Conservation (phyloP, 2,329 filamentous ascomycete genomes). For the Colletotrichum agaves region DNA sequence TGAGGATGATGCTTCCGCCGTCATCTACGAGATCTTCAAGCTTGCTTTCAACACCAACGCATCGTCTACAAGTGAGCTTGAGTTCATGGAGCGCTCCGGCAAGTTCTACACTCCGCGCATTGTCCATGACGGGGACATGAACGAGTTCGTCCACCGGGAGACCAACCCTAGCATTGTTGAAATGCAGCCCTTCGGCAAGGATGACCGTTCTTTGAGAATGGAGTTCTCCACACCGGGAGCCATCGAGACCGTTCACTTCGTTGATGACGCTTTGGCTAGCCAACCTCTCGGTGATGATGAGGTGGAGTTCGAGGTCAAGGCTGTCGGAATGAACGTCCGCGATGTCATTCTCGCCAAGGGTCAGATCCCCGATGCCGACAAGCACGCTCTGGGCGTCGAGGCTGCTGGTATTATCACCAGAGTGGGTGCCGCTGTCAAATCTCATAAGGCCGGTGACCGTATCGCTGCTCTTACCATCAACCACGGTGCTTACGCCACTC, state of each 20-base stretch:
- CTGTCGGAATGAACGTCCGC: constrained; percentile 57
- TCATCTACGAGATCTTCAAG: constrained; percentile 51
- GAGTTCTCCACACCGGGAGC: constrained; percentile 52
- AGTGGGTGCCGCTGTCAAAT: constrained; percentile 44
- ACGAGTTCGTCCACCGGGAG: constrained; percentile 55
- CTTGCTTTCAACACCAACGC: constrained; percentile 48
- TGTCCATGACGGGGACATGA: constrained; percentile 53
- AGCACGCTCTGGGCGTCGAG: constrained; percentile 44
- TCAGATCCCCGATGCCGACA: constrained; percentile 47
- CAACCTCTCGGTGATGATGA: constrained; percentile 47
- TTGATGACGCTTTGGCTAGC: constrained; percentile 47
- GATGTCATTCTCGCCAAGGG: constrained; percentile 58
- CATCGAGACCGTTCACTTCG: constrained; percentile 53
- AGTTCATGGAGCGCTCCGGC: constrained; percentile 54
- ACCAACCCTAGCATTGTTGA: constrained; percentile 52
- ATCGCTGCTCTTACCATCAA: constrained; percentile 40
- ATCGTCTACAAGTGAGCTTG: constrained; percentile 51
- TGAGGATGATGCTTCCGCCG: constrained; percentile 43
- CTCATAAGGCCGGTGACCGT: constrained; percentile 46
- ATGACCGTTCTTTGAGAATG: constrained; percentile 47
- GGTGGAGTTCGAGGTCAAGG: constrained; percentile 56
- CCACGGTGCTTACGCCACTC: constrained; percentile 40
- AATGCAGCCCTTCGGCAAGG: constrained; percentile 52
- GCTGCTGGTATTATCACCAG: constrained; percentile 48
- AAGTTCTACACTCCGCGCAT: constrained; percentile 53